These are phyloP conservation scores for Multifurca ochricompacta DNA, from an alignment of 768 basidiomycete species.

Conservation along the genomic window DNA sequence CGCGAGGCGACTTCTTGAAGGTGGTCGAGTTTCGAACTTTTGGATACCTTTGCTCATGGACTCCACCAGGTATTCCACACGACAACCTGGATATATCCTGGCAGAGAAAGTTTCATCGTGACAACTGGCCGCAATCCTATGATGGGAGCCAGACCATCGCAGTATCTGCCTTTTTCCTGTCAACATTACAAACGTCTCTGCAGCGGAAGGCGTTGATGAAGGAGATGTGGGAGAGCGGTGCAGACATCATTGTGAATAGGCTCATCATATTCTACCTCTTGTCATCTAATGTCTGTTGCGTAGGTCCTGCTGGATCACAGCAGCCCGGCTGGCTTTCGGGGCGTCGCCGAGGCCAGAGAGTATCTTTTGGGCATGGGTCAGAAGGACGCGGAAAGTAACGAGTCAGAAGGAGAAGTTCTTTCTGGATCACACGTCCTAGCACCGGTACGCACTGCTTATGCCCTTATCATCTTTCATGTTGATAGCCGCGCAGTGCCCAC, in stretches of 20 bases:
- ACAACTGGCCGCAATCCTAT: conserved; percentile 34
- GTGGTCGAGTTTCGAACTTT: conserved; percentile 31
- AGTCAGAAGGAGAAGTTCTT: conserved; percentile 29
- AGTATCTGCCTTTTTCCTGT: conserved; percentile 79
- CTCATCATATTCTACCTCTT: neutral
- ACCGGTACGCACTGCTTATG: conserved; percentile 48
- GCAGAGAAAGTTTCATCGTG: conserved; percentile 50
- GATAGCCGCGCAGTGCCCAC: conserved; percentile 62
- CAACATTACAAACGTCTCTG: conserved; percentile 55
- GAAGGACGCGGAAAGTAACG: conserved; percentile 46
- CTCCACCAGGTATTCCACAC: conserved; percentile 38
- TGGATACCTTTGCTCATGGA: conserved; percentile 12
- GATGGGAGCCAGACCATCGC: conserved; percentile 53
- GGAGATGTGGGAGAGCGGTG: conserved; percentile 90
- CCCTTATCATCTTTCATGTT: conserved; percentile 3
- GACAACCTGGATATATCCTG: conserved; percentile 41
- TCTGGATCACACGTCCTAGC: conserved; percentile 79
- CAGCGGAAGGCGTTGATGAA: conserved; percentile 61
- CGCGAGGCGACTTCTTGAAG: conserved; percentile 52
- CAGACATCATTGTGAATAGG: conserved; percentile 60
- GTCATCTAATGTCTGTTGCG: neutral
- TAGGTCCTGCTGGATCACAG: conserved; percentile 86
- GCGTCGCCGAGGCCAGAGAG: conserved; percentile 71
- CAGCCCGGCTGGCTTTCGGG: conserved; percentile 64
- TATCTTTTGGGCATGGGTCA: conserved; percentile 57